Conservation (phyloP, 108 stramenopile genomes). For the Fragilaria crotonensis region DNA sequence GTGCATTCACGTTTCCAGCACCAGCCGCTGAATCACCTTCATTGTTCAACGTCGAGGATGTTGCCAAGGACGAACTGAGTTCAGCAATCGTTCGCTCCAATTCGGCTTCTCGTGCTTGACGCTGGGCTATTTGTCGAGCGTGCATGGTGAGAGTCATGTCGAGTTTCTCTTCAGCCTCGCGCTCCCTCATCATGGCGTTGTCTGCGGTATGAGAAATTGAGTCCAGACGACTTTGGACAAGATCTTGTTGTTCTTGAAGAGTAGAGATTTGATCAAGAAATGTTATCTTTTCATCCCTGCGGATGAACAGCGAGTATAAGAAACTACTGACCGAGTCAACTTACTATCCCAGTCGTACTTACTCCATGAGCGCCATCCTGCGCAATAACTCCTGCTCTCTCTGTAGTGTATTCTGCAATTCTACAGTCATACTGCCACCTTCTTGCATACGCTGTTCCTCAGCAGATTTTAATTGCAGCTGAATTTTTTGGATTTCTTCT, state of each 20-base stretch:
- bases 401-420: constrained; percentile 55
- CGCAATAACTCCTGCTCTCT: constrained; percentile 43
- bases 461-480: constrained; percentile 23
- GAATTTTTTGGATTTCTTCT: constrained; percentile 21
- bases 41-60: constrained; percentile 5
- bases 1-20: constrained; percentile 11
- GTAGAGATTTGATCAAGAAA: constrained; percentile 49
- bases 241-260: constrained; percentile 36
- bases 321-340: too few relatives aligned
- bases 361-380: constrained; percentile 32
- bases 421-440: constrained; percentile 65
- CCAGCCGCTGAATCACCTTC: constrained; percentile 5
- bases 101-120: constrained; percentile 64
- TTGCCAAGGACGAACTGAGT: constrained; percentile 65
- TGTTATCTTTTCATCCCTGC: constrained; percentile 57
- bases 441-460: constrained; percentile 36
- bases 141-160: constrained; percentile 63
- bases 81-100: constrained; percentile 75
- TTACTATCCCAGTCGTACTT: too few relatives aligned
- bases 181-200: constrained; percentile 49
- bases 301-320: too few relatives aligned
- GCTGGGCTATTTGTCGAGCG: constrained; percentile 55
- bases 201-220: constrained; percentile 40
- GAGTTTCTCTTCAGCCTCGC: constrained; percentile 61
- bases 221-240: constrained; percentile 49